A percentile compares a stretch with the other conserved stretches of the same genome.
These are phyloP conservation scores for Novymonas esmeraldas DNA, from an alignment of 208 protist genomes.

Conservation along the genomic window DNA sequence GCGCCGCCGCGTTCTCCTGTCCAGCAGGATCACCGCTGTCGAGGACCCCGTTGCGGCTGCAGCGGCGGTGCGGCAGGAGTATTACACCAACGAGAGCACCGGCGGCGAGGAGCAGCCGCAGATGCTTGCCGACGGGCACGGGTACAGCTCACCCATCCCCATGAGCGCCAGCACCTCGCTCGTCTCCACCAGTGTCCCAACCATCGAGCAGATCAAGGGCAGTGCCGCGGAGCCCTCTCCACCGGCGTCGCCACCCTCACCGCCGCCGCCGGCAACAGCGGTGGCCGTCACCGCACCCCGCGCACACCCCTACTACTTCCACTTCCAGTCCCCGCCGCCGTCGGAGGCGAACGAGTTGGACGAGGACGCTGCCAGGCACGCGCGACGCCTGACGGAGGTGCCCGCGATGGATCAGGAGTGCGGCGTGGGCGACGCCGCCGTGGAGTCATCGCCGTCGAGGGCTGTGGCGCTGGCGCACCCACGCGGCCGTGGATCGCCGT, in stretches of 20 bases:
- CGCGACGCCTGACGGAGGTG: too few relatives aligned
- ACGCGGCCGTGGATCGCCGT: neutral
- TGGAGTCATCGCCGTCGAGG: neutral
- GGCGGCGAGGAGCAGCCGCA: neutral
- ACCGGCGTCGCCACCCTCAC: neutral
- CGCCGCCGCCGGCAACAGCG: neutral
- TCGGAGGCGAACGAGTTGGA: neutral
- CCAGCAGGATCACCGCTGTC: neutral
- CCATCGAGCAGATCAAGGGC: neutral
- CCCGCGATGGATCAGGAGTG: too few relatives aligned
- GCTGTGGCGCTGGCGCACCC: neutral
- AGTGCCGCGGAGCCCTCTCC: neutral
- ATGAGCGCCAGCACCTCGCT: neutral
- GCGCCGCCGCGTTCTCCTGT: conserved; percentile 14
- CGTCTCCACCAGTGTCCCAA: neutral
- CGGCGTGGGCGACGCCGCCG: too few relatives aligned
- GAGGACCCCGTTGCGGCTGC: neutral
- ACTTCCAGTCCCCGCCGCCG: neutral
- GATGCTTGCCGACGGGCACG: neutral
- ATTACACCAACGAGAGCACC: neutral
- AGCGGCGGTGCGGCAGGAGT: neutral
- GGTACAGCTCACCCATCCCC: neutral
- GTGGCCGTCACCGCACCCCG: neutral
- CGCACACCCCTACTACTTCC: conserved; percentile 2
- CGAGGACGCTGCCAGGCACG: too few relatives aligned